These are phyloP conservation scores for Ophiostoma pallidulum DNA, from an alignment of 2,329 filamentous ascomycete species.

Conservation along the genomic window DNA sequence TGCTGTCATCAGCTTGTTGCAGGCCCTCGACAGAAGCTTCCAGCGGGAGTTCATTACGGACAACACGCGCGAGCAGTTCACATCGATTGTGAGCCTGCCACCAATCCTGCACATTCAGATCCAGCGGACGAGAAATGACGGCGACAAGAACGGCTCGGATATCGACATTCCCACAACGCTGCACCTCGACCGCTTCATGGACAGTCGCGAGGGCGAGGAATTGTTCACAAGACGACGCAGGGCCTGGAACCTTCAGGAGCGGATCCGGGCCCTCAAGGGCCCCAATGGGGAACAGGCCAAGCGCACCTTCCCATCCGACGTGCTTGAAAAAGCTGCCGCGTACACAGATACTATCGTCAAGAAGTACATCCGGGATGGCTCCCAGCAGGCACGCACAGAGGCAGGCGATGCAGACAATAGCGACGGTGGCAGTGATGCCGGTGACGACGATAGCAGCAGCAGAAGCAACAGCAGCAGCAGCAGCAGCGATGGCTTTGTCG, in stretches of 20 bases:
- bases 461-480: background rate
- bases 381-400: no score
- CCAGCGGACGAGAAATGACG: conserved; percentile 68
- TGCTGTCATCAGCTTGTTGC: conserved; percentile 57
- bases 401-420: background rate
- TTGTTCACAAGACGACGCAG: conserved; percentile 56
- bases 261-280: conserved; percentile 47
- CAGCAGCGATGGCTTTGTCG: conserved; percentile 10
- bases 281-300: conserved; percentile 19
- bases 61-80: conserved; percentile 53
- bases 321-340: background rate
- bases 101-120: conserved; percentile 85
- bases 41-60: conserved; percentile 67
- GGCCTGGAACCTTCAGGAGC: conserved; percentile 65
- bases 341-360: conserved; percentile 9
- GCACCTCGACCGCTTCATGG: conserved; percentile 83
- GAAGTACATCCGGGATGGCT: background rate
- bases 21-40: conserved; percentile 77
- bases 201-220: conserved; percentile 49
- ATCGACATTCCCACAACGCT: conserved; percentile 72
- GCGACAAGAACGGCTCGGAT: conserved; percentile 65
- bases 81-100: conserved; percentile 65
- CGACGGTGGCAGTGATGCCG: background rate
- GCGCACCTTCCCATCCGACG: background rate
- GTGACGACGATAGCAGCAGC: conserved; percentile 1